Evolutionary conservation across 1,139 yeast genomes (phyloP).

Genomic region (Wickerhamomyces sp.): DNA sequence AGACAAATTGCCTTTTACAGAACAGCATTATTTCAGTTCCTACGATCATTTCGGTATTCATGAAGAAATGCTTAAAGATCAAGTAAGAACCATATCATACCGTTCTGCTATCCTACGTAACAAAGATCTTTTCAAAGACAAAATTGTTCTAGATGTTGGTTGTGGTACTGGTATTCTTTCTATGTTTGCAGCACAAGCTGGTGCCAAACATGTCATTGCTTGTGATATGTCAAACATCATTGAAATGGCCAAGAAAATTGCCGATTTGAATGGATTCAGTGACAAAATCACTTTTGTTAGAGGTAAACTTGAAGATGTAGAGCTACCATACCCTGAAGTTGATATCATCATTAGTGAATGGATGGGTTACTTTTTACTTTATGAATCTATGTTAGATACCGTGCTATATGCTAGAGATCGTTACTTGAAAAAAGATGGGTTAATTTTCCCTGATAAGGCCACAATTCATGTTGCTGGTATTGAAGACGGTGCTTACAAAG

Average conservation of each 20-base stretch:
- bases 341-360: constrained; percentile 97
- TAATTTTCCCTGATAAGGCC: constrained; percentile 94
- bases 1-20: constrained; percentile 42
- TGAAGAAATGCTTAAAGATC: constrained; percentile 97
- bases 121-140: constrained; percentile 84
- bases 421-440: constrained; percentile 81
- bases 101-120: constrained; percentile 91
- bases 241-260: constrained; percentile 87
- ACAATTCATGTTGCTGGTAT: constrained; percentile 87
- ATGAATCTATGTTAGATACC: constrained; percentile 97
- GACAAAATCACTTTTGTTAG: constrained; percentile 86
- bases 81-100: constrained; percentile 87
- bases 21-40: constrained; percentile 78
- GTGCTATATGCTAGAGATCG: constrained; percentile 92
- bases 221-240: constrained; percentile 97
- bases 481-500: constrained; percentile 92
- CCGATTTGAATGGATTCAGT: constrained; percentile 75
- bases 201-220: constrained; percentile 95
- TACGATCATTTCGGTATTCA: constrained; percentile 98
- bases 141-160: constrained; percentile 96
- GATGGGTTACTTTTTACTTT: constrained; percentile 98
- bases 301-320: constrained; percentile 94
- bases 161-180: constrained; percentile 97
- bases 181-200: constrained; percentile 98
- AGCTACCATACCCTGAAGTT: constrained; percentile 72